Conservation (phyloP, 75 land plant genomes). For the Pinus taeda region DNA sequence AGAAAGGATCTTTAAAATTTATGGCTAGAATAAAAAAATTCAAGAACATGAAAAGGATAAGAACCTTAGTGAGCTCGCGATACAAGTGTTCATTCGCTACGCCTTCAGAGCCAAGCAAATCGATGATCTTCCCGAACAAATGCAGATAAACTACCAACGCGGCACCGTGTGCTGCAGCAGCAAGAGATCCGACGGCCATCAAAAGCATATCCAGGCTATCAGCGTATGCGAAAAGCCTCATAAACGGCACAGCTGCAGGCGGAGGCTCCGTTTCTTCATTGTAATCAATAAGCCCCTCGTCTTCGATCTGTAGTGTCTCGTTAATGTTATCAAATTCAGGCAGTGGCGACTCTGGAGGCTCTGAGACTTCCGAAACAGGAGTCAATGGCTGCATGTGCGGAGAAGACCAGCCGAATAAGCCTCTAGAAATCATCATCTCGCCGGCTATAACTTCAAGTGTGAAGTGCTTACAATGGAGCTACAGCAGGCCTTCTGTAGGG, state of each 20-base stretch:
- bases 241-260: constrained; percentile 45
- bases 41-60: background rate
- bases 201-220: constrained; percentile 31
- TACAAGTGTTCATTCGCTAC: background rate
- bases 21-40: background rate
- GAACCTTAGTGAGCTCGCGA: constrained; percentile 10
- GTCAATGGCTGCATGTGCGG: constrained; percentile 55
- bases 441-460: background rate
- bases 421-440: constrained; percentile 37
- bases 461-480: too few species aligned
- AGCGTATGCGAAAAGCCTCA: constrained; percentile 45
- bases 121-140: constrained; percentile 35
- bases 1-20: background rate
- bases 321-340: constrained; percentile 29
- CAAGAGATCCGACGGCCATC: constrained; percentile 31
- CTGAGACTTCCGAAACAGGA: constrained; percentile 56
- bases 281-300: constrained; percentile 24
- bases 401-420: constrained; percentile 53
- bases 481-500: background rate
- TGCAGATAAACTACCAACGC: constrained; percentile 41
- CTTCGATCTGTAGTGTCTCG: constrained; percentile 27
- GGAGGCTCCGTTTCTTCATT: constrained; percentile 36
- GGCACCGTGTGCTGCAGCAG: constrained; percentile 45
- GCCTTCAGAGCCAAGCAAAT: constrained; percentile 15
- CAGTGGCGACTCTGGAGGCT: constrained; percentile 54